phyloP scores from a whole-genome alignment of 805 yeast species.

The Barnettozyma botsteinii region DNA sequence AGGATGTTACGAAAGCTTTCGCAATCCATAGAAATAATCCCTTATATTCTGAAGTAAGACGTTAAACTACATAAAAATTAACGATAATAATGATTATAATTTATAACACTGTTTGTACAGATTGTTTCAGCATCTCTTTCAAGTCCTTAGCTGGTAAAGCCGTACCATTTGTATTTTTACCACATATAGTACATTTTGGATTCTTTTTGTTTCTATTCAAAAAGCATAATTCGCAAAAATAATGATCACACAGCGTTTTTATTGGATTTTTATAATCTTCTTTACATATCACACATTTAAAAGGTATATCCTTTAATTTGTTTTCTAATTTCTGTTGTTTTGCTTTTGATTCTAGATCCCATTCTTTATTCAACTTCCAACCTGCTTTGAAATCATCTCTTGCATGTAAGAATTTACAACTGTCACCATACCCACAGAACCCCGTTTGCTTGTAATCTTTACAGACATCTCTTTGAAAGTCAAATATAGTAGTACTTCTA shows the following conservation, averaged over 20 bases:
- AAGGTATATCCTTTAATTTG: slow-evolving; percentile 38
- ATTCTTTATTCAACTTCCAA: slow-evolving; percentile 60
- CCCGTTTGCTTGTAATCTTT: slow-evolving; percentile 90
- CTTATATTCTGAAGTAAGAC: slow-evolving; percentile 6
- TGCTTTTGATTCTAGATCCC: slow-evolving; percentile 42
- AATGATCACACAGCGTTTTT: slow-evolving; percentile 55
- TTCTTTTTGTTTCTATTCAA: slow-evolving; percentile 37
- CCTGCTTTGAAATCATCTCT: slow-evolving; percentile 79
- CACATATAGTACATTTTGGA: slow-evolving; percentile 52
- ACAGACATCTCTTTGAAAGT: slow-evolving; percentile 91
- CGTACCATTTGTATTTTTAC: slow-evolving; percentile 53
- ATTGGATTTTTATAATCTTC: slow-evolving; percentile 50
- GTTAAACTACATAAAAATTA: not conserved
- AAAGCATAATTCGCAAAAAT: slow-evolving; percentile 61
- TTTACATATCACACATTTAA: slow-evolving; percentile 58
- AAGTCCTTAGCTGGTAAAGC: slow-evolving; percentile 46
- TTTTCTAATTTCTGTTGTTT: slow-evolving; percentile 23
- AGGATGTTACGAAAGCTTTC: slow-evolving; percentile 3
- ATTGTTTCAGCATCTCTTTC: slow-evolving; percentile 20
- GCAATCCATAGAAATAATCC: not conserved
- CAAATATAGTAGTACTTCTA: slow-evolving; percentile 63
- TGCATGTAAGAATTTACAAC: slow-evolving; percentile 89
- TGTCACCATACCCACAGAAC: slow-evolving; percentile 95
- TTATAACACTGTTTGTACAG: not conserved
- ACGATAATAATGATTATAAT: not conserved